Conservation (phyloP, 306 rosid genomes). For the Aeschynomene evenia region DNA sequence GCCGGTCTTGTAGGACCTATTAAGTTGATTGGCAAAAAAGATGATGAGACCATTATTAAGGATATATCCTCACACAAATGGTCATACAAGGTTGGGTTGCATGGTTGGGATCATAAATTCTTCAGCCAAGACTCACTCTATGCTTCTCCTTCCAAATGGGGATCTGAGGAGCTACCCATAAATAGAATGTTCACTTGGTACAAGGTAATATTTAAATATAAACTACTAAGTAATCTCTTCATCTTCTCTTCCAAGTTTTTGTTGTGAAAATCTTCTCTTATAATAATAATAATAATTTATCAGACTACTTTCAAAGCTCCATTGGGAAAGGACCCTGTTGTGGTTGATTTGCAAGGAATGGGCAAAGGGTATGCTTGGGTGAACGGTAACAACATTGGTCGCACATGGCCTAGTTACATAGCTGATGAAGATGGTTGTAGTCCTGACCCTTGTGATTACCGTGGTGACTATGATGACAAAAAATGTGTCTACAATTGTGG, state of each 20-base stretch:
- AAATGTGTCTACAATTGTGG: conserved; percentile 61
- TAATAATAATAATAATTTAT: too few species aligned
- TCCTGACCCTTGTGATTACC: conserved; percentile 49
- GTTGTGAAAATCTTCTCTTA: too few species aligned
- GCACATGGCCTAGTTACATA: conserved; percentile 49
- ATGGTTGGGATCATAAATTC: conserved; percentile 35
- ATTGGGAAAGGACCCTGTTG: conserved; percentile 43
- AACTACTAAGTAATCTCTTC: conserved; percentile 44
- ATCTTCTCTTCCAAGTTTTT: background rate
- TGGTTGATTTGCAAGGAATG: conserved; percentile 44
- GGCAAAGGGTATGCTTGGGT: conserved; percentile 59
- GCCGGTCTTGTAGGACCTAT: conserved; percentile 47
- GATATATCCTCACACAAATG: conserved; percentile 49
- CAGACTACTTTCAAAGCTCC: conserved; percentile 63
- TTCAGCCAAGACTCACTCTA: conserved; percentile 24
- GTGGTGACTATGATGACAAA: conserved; percentile 35
- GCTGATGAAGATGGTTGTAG: conserved; percentile 45
- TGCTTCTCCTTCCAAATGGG: conserved; percentile 35
- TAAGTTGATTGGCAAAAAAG: conserved; percentile 33
- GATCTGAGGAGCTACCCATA: conserved; percentile 11
- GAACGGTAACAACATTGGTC: conserved; percentile 46
- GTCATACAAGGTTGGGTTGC: conserved; percentile 44
- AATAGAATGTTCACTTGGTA: conserved; percentile 59
- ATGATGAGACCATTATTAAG: conserved; percentile 45
- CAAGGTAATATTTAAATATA: conserved; percentile 50